Evolutionary conservation across 1,284 basidiomycete species (phyloP), one percentile per base, ranked within the genome.

Genomic region (Ceratorhiza oryzae-sativae): DNA sequence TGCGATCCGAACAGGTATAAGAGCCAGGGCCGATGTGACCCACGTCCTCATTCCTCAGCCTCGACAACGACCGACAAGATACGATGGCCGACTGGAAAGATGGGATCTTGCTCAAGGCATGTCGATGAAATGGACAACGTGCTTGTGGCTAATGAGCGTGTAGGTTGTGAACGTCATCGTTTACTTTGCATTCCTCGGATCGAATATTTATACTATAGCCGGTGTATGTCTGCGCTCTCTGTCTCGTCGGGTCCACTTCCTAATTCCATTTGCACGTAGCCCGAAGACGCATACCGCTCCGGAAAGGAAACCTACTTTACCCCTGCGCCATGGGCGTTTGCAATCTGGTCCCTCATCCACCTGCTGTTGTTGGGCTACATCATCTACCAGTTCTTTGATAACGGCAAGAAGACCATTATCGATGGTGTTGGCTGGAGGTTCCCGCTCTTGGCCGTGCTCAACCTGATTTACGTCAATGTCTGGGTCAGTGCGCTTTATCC

Each of bases 341-440:
- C 88, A 80, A 91, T 94, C 77, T 93, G 92, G 91, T 88, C 90
- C 30, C 81, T 94, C 74, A 93, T 95, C 78, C 94, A 97, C 81
- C 79, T 94, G 25, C 86, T 97, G 39, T 87, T 97, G 65, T 86
- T 97, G 72, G 93, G 94, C 51, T 93, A 91, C 36, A 83, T 96
- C 77, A 86, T 95, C 82, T 96, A 93, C 86, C 94, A 96, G 79
- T 96, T 95, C 86, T 89, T 88, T 81, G 85, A 88, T 25, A 77
- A 77, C n/a, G 95, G 94, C 46, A 94, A 96, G 80, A 83, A 82
- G 49, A 85, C 90, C 77, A 88, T 97, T 76, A 84, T 97, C 74
- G 93, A 96, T 78, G 92, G 89, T 56, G 87, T 98, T 75, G 86
- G 87, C 34, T 97, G 95, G 94, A 86, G 94, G 65, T 91, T 97